Base-by-base conservation (phyloP, 2,329 filamentous ascomycete genomes). In the Tolypocladium album region DNA sequence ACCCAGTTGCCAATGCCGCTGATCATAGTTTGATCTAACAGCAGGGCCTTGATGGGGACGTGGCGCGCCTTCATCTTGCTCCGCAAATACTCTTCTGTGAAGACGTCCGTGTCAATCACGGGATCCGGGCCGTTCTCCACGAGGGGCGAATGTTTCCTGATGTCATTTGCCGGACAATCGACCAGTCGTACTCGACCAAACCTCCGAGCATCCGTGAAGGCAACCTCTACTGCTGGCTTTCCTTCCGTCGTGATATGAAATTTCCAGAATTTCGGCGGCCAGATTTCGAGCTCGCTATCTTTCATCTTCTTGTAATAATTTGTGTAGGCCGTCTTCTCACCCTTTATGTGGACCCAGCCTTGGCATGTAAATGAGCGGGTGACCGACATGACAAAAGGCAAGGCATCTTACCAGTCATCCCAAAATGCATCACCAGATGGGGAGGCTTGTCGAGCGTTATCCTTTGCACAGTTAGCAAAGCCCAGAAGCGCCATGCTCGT, bases 1-100 rank as follows among this genome's bases (percentile, higher is more conserved):
- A 99, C 93, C 93, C 93, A 99, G 70, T 97, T 97, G 0, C 94
- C 94, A 63, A 99, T 90, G 9, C 94, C 94, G 68, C 89, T 94
- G 62, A 97, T 89, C 70, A 89, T 89, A 22, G 85, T 82, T 73
- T 99, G 94, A 70, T 97, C 90, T 4, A 97, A 80, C 15, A 99
- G 77, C 24, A 97, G 79, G 0, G 92, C 90, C 72, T 97, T 97
- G 64, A 97, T 83, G 0, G 93, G 92, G 0, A 97, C 89, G 67
- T 85, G 90, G 59, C 93, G 92, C 60, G 81, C 84, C 57, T 75
- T 79, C 77, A 97, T 79, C 72, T 90, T 89, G 59, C 79, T 73
- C n/a, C 73, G 75, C 22, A 99, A 74, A 81, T 90, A 97, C 0
- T 85, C 82, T 59, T 88, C 82, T 0, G 90, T 95, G 64, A 97